These are phyloP conservation scores for Alternaria atra DNA, from an alignment of 2,329 filamentous ascomycete genomes.

Conservation along the genomic window DNA sequence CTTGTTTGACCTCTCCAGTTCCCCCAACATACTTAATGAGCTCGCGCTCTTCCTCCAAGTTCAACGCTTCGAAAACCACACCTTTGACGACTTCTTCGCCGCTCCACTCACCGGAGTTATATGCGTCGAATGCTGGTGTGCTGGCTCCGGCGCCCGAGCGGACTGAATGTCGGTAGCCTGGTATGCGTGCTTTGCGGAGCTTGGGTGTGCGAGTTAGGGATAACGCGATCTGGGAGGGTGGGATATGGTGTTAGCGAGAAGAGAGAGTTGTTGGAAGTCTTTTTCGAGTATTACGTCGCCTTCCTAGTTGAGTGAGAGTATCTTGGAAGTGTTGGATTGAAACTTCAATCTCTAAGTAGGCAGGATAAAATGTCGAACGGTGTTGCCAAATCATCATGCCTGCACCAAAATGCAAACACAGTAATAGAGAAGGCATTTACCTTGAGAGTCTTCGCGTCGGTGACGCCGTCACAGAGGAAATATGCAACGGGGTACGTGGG, in stretches of 20 bases:
- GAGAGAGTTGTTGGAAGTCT: not conserved
- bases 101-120: not conserved
- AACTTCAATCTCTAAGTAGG: not conserved
- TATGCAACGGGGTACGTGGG: not conserved
- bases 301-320: not conserved
- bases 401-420: not conserved
- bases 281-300: not conserved
- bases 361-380: not conserved
- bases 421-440: not conserved
- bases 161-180: not conserved
- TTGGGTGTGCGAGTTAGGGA: not conserved
- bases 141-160: not conserved
- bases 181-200: constrained; percentile 8
- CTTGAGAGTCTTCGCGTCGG: not conserved
- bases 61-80: not conserved
- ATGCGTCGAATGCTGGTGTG: not conserved
- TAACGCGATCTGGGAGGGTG: not conserved
- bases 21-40: not conserved
- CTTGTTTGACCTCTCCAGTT: not conserved
- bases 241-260: not conserved
- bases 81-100: not conserved
- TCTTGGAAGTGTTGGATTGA: not conserved
- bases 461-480: constrained; percentile 7
- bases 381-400: not conserved
- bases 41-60: not conserved